phyloP scores from a whole-genome alignment of 345 rosid species.

The Syzygium aqueum region DNA sequence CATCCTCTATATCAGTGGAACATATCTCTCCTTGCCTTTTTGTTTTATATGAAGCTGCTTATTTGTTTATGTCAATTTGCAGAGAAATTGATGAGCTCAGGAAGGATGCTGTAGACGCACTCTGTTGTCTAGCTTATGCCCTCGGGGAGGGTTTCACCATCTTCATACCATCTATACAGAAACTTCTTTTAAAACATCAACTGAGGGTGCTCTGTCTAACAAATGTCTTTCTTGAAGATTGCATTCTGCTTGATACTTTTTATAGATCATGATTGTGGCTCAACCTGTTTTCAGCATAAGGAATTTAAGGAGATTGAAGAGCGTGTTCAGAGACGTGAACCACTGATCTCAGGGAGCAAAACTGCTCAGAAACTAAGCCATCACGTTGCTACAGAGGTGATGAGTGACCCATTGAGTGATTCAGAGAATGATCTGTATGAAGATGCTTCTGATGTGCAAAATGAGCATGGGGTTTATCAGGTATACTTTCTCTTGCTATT shows the following conservation, averaged over 20 bases:
- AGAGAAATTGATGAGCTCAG: constrained; percentile 91
- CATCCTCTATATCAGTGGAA: not conserved
- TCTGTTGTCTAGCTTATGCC: constrained; percentile 94
- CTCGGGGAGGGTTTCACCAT: constrained; percentile 96
- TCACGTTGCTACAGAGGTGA: constrained; percentile 71
- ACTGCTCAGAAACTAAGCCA: constrained; percentile 74
- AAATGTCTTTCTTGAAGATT: not conserved
- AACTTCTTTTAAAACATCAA: constrained; percentile 60
- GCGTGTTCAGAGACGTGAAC: constrained; percentile 66
- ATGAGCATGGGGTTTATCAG: constrained; percentile 53
- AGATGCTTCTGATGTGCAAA: constrained; percentile 57
- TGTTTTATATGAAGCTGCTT: not conserved
- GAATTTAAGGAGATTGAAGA: constrained; percentile 95
- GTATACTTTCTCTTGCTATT: not conserved
- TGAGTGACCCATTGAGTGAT: constrained; percentile 78
- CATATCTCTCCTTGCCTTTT: not conserved
- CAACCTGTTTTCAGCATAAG: constrained; percentile 59
- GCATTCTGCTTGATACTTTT: not conserved
- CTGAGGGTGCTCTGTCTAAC: constrained; percentile 35
- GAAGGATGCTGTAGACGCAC: constrained; percentile 92
- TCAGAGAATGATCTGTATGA: constrained; percentile 77
- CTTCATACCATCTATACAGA: constrained; percentile 90
- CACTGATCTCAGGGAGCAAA: constrained; percentile 67
- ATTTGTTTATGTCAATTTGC: constrained; percentile 6
- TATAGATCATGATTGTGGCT: not conserved